Evolutionary conservation across 148 eudicot species (phyloP).

Genomic region (Rhododendron griersonianum): DNA sequence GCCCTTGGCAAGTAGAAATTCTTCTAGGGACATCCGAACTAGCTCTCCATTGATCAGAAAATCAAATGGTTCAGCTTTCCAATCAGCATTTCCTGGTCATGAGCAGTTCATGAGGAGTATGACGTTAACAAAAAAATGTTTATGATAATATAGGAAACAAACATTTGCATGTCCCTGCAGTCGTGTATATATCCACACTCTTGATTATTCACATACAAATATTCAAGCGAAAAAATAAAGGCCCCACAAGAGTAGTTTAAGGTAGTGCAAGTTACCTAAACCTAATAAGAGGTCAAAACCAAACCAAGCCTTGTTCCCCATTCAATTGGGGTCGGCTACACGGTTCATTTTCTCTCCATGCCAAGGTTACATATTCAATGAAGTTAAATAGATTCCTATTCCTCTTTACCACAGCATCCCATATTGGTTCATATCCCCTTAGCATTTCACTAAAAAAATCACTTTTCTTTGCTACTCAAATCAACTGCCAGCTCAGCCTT

Average conservation of each 20-base stretch:
- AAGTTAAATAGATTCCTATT: neutral
- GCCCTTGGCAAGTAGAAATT: slow-evolving; percentile 83
- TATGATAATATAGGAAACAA: neutral
- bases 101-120: neutral
- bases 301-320: neutral
- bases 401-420: neutral
- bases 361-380: neutral
- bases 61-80: slow-evolving; percentile 79
- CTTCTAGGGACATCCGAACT: slow-evolving; percentile 83
- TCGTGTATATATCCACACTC: neutral
- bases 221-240: neutral
- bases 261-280: no score
- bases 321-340: neutral
- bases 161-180: neutral
- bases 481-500: neutral
- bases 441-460: neutral
- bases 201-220: neutral
- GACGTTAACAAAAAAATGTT: neutral
- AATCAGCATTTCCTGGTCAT: slow-evolving; percentile 54
- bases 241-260: no score
- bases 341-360: neutral
- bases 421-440: neutral
- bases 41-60: slow-evolving; percentile 81
- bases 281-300: neutral
- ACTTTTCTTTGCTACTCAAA: neutral